Evolutionary conservation across 2,329 filamentous ascomycete genomes (phyloP).

Genomic region (Beauveria rudraprayagi): DNA sequence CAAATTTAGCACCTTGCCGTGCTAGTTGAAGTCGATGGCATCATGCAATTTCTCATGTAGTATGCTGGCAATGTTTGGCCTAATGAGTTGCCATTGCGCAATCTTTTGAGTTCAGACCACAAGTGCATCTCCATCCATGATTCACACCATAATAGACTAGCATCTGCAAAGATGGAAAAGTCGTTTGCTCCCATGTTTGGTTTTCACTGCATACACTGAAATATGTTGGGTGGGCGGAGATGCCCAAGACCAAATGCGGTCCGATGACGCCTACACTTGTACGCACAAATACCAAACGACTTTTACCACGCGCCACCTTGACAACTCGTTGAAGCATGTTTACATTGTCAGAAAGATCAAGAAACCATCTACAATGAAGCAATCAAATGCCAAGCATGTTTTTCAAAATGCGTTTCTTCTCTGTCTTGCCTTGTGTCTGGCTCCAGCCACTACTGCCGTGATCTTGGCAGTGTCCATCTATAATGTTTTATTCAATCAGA

Average conservation of each 20-base stretch:
- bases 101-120: not conserved
- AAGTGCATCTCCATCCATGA: not conserved
- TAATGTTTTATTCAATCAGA: not conserved
- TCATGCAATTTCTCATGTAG: too few relatives aligned
- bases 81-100: too few relatives aligned
- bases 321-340: not conserved
- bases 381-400: constrained; percentile 10
- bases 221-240: not conserved
- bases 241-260: not conserved
- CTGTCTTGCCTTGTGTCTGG: constrained; percentile 26
- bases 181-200: too few relatives aligned
- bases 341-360: too few relatives aligned
- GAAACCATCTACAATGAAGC: not conserved
- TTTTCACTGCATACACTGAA: not conserved
- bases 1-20: too few relatives aligned
- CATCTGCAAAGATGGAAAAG: not conserved
- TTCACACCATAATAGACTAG: not conserved
- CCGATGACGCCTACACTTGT: not conserved
- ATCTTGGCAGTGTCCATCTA: constrained; percentile 27
- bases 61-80: too few relatives aligned
- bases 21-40: too few relatives aligned
- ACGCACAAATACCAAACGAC: not conserved
- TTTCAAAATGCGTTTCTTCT: constrained; percentile 19
- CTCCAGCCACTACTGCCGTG: constrained; percentile 40
- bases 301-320: not conserved